Conservation (phyloP, 2,329 filamentous ascomycete species). For the Neofusicoccum cordaticola region DNA sequence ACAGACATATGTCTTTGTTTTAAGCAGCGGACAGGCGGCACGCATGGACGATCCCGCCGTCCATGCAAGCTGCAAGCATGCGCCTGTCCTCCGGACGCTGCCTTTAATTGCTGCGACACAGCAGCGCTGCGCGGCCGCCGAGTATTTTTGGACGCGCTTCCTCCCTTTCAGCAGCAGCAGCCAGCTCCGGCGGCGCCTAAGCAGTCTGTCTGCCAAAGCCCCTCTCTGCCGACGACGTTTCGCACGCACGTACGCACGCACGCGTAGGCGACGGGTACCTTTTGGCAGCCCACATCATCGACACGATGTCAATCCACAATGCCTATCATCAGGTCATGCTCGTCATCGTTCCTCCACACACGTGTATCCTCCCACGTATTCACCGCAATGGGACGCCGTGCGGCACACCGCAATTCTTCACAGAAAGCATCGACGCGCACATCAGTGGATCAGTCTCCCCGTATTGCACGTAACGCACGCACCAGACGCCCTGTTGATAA, state of each 20-base stretch:
- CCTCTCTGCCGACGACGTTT: too few relatives aligned
- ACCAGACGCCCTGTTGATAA: conserved; percentile 1
- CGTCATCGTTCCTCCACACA: neutral
- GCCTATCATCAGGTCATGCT: neutral
- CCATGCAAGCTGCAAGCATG: neutral
- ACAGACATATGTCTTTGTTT: neutral
- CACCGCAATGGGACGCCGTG: neutral
- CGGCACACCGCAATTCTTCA: neutral
- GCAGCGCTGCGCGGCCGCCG: neutral
- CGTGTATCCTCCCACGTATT: neutral
- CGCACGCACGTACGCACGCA: too few relatives aligned
- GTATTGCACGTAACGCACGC: neutral
- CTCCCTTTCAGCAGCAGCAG: too few relatives aligned
- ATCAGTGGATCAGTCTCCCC: neutral
- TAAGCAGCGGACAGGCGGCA: neutral
- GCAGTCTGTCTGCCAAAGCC: neutral
- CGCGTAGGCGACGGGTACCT: neutral
- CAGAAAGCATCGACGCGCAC: neutral
- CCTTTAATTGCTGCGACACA: neutral
- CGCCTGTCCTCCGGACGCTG: neutral
- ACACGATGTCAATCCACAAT: neutral
- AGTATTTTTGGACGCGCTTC: neutral
- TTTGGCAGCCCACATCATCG: neutral
- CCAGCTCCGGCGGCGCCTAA: neutral
- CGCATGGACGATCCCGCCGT: neutral